phyloP scores from a whole-genome alignment of 2,329 filamentous ascomycete species.

The Cercospora sojina region DNA sequence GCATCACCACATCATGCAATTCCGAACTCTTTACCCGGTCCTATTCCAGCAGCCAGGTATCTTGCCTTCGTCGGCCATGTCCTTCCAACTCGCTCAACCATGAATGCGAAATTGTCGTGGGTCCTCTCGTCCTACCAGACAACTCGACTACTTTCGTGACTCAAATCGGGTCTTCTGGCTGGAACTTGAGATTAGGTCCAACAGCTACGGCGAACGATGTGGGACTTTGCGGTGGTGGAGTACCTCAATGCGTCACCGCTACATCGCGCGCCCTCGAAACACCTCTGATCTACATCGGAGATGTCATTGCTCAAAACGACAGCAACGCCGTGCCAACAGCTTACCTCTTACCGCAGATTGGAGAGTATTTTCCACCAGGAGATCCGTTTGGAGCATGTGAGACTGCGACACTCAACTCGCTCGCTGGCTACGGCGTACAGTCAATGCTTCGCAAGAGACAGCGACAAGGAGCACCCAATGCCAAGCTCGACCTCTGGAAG shows the following conservation, averaged over 20 bases:
- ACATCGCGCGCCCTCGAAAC: conserved; percentile 12
- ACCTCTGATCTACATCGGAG: conserved; percentile 24
- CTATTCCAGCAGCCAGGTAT: conserved; percentile 19
- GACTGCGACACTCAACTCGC: conserved; percentile 15
- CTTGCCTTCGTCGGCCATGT: conserved; percentile 25
- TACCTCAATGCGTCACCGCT: conserved; percentile 15
- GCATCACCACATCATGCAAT: conserved; percentile 29
- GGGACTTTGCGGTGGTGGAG: conserved; percentile 14
- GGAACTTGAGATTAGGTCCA: conserved; percentile 28
- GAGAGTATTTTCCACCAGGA: conserved; percentile 26
- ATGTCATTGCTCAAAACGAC: background rate
- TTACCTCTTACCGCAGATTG: conserved; percentile 21
- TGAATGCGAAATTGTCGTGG: conserved; percentile 29
- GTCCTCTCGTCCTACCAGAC: conserved; percentile 21
- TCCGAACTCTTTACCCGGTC: conserved; percentile 21
- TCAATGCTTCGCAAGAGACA: background rate
- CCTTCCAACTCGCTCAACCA: conserved; percentile 28
- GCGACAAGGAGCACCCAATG: background rate
- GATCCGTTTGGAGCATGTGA: conserved; percentile 26
- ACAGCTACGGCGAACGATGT: conserved; percentile 22
- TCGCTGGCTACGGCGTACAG: background rate
- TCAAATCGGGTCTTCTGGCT: conserved; percentile 24
- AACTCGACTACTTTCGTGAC: conserved; percentile 25
- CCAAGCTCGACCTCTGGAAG: background rate
- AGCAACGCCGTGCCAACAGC: too few relatives aligned